Conservation (phyloP, 2,329 filamentous ascomycete species). For the Chrysoporthe cubensis region DNA sequence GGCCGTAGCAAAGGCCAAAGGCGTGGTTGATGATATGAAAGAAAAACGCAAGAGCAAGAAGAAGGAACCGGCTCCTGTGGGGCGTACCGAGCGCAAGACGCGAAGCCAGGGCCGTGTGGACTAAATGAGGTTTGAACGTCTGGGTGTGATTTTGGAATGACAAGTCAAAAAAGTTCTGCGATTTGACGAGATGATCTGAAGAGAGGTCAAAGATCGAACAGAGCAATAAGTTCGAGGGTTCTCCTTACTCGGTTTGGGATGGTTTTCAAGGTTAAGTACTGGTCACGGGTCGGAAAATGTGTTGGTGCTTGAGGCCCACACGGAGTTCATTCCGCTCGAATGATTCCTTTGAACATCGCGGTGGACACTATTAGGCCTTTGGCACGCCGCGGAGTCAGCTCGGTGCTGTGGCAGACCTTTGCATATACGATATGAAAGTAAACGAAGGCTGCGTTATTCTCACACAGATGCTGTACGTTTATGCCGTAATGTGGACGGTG, state of each 20-base stretch:
- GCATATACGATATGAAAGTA: background rate
- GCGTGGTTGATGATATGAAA: slow-evolving; percentile 24
- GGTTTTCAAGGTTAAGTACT: background rate
- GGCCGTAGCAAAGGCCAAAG: slow-evolving; percentile 27
- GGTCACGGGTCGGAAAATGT: slow-evolving; percentile 3
- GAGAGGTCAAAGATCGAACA: background rate
- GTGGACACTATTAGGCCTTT: background rate
- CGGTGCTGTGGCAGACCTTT: background rate
- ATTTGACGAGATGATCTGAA: background rate
- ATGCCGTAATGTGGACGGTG: background rate
- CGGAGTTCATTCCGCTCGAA: background rate
- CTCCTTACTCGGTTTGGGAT: background rate
- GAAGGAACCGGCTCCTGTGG: slow-evolving; percentile 37
- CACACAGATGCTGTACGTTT: background rate
- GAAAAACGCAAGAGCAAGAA: slow-evolving; percentile 32
- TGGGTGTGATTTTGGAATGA: background rate
- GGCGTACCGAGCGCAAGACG: slow-evolving; percentile 44
- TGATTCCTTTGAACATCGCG: background rate
- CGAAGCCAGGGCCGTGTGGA: slow-evolving; percentile 41
- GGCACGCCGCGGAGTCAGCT: background rate
- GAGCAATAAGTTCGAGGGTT: background rate
- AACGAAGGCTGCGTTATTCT: background rate
- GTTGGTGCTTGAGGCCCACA: background rate
- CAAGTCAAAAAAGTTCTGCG: background rate
- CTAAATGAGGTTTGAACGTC: background rate